A percentile compares a stretch with the other conserved stretches of the same genome.
These are phyloP conservation scores for Phytopythium boreale DNA, from an alignment of 352 stramenopile species.

Conservation along the genomic window DNA sequence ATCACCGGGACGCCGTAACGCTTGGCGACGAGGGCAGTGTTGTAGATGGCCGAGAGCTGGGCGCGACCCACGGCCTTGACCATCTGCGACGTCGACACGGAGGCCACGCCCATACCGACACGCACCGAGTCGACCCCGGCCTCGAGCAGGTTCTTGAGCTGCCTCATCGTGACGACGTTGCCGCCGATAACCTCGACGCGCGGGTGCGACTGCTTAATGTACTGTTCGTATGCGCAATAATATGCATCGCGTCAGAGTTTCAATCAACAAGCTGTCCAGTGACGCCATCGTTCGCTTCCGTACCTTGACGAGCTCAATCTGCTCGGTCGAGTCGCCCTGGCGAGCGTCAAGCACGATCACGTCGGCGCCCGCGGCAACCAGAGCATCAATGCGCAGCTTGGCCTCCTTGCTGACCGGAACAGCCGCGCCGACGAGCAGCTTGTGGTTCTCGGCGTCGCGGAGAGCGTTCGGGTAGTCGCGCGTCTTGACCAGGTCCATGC, in stretches of 20 bases:
- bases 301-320: constrained; percentile 64
- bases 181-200: constrained; percentile 95
- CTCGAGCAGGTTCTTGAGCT: constrained; percentile 96
- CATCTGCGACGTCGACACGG: constrained; percentile 99
- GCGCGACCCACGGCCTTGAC: constrained; percentile 96
- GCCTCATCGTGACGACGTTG: constrained; percentile 97
- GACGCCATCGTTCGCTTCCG: background rate
- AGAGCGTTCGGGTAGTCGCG: constrained; percentile 94
- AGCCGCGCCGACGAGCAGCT: constrained; percentile 94
- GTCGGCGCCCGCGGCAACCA: constrained; percentile 94
- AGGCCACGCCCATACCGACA: constrained; percentile 99
- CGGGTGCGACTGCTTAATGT: constrained; percentile 93
- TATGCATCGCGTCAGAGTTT: background rate
- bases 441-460: constrained; percentile 91
- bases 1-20: constrained; percentile 97
- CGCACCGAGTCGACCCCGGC: constrained; percentile 97
- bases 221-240: constrained; percentile 2
- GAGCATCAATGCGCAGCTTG: constrained; percentile 77
- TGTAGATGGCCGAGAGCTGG: constrained; percentile 98
- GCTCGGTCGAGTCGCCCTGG: constrained; percentile 94
- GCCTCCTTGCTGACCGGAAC: constrained; percentile 95
- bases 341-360: constrained; percentile 98
- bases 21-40: constrained; percentile 91
- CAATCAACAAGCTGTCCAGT: background rate
- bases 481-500: constrained; percentile 96